These are phyloP conservation scores for Cylindricascospora bacillispora DNA, from an alignment of 1,139 yeast species.

Conservation along the genomic window DNA sequence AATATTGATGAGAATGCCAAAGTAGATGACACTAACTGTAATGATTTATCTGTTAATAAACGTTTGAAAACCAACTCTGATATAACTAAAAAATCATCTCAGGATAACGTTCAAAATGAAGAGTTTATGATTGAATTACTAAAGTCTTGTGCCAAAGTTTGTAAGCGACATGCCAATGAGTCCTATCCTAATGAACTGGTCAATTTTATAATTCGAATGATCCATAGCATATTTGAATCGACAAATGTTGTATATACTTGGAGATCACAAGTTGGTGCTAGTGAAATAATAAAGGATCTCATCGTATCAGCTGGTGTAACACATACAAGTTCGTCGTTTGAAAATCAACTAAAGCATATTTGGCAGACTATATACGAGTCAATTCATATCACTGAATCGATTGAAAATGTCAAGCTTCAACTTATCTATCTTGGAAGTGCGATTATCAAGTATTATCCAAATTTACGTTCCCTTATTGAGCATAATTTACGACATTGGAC, in stretches of 20 bases:
- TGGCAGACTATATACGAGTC: conserved; percentile 24
- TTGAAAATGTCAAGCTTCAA: conserved; percentile 54
- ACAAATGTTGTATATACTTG: no score
- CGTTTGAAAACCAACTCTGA: conserved; percentile 17
- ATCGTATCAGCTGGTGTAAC: conserved; percentile 12
- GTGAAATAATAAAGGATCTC: conserved; percentile 28
- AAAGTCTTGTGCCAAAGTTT: conserved; percentile 15
- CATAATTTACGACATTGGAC: conserved; percentile 25
- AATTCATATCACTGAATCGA: conserved; percentile 35
- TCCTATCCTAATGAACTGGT: conserved; percentile 11
- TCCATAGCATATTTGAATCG: conserved; percentile 19
- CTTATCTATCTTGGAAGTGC: conserved; percentile 29
- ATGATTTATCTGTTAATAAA: conserved; percentile 4
- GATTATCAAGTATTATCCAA: conserved; percentile 13
- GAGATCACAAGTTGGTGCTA: conserved; percentile 40
- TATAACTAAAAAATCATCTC: conserved; percentile 26
- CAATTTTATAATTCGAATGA: conserved; percentile 10
- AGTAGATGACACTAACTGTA: conserved; percentile 6
- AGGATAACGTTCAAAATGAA: conserved; percentile 29
- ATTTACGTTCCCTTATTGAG: conserved; percentile 10
- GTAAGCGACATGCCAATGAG: conserved; percentile 4
- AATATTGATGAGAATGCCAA: conserved; percentile 6
- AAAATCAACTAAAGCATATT: conserved; percentile 9
- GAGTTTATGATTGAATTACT: conserved; percentile 28
- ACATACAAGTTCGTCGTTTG: conserved; percentile 3